A percentile compares a stretch with the other conserved stretches of the same genome.
Conservation (phyloP, 495 filamentous ascomycete species). For the Penicillium bovifimosum region DNA sequence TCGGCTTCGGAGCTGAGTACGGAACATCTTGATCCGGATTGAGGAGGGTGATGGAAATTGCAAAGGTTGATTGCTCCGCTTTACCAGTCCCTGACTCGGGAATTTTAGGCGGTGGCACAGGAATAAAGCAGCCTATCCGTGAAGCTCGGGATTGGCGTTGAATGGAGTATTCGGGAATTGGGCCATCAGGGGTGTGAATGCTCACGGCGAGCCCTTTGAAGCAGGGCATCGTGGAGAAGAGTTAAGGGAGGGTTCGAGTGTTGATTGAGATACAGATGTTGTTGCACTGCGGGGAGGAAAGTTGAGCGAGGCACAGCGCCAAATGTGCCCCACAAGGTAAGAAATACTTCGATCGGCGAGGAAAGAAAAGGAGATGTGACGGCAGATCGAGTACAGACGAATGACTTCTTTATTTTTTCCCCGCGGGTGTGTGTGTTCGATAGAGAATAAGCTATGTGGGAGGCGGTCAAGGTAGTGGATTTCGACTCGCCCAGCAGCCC, state of each 20-base stretch:
- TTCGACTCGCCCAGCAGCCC: slow-evolving; percentile 23
- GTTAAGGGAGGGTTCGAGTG: background rate
- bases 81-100: slow-evolving; percentile 58
- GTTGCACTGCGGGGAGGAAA: slow-evolving; percentile 4
- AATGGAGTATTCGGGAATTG: slow-evolving; percentile 86
- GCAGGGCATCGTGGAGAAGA: slow-evolving; percentile 69
- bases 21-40: slow-evolving; percentile 83
- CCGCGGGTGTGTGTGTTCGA: background rate
- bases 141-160: slow-evolving; percentile 87
- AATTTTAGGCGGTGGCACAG: slow-evolving; percentile 81
- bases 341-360: background rate
- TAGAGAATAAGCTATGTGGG: slow-evolving; percentile 16
- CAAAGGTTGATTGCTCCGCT: slow-evolving; percentile 89
- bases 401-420: slow-evolving; percentile 13
- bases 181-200: slow-evolving; percentile 86
- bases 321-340: slow-evolving; percentile 1
- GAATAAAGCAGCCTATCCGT: slow-evolving; percentile 94
- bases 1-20: slow-evolving; percentile 78
- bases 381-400: slow-evolving; percentile 2
- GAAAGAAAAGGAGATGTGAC: slow-evolving; percentile 1
- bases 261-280: background rate
- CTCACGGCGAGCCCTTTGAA: slow-evolving; percentile 96
- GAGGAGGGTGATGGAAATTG: slow-evolving; percentile 91
- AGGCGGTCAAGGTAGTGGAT: slow-evolving; percentile 24
- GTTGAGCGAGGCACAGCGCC: slow-evolving; percentile 5